Evolutionary conservation across 73 alveolate genomes (phyloP), one percentile per base, ranked within the genome.

Genomic region (Paramecium biaurelia): DNA sequence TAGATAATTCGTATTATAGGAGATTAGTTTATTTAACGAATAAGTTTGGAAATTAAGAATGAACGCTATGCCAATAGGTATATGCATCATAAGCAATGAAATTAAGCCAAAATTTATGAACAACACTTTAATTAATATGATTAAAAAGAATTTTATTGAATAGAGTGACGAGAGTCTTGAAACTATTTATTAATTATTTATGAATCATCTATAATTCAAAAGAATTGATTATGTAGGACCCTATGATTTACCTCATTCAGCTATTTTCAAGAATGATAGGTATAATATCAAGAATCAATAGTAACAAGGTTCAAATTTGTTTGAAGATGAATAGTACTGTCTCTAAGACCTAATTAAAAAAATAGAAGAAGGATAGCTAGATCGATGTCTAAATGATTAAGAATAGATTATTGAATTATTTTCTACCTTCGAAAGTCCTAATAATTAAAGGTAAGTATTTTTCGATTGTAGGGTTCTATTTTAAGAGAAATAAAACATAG

Each of bases 21-120:
- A 76, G 70, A 37, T 76, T 41, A 38, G 49, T 8, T 5, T 6
- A n/a, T 76, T 15, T 42, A 26, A 76, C 8, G 89, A 76, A 37
- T 20, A 7, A 21, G 42, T 76, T 21, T 76, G 89, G 89, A 76
- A 76, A 43, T 20, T 37, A 23, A 76, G 89, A 20, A 76, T 76
- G 45, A 76, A 76, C 37, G 89, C 89, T n/a, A 43, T 76, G 67
- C 89, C 89, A 5, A 43, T 76, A 3, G 89, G 89, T 15, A 76
- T 76, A 35, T 28, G 58, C 20, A 41, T 76, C 11, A 37, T 76
- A 21, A 76, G 26, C 32, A 34, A 70, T 30, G 34, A n/a, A 24
- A 24, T 30, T 10, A 24, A 70, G 7, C 57, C 56, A 34, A 26
- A 34, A 70, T 70, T 70, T 70, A 32, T 70, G 85, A 70, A 70